Percentiles rank a stretch among this genome's conserved stretches.
phyloP scores from a whole-genome alignment of 2,329 filamentous ascomycete genomes.

The Calonectria montana region DNA sequence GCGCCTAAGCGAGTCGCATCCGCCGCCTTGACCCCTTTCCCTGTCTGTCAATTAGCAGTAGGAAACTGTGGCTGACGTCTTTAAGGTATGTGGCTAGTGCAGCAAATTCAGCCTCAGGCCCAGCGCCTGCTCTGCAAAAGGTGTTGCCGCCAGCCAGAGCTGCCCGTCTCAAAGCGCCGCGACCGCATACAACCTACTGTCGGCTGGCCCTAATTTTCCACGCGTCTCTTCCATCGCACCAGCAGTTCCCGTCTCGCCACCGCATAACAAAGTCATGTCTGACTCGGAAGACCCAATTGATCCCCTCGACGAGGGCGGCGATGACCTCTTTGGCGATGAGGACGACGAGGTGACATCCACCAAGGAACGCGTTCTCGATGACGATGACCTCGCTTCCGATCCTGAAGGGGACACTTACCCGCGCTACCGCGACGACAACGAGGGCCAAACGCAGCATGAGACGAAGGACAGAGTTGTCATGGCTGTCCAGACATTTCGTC shows the following conservation, averaged over 20 bases:
- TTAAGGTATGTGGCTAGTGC: slow-evolving; percentile 22
- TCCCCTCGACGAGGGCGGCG: slow-evolving; percentile 65
- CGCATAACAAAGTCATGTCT: slow-evolving; percentile 55
- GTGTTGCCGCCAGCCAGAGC: slow-evolving; percentile 5
- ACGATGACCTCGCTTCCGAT: slow-evolving; percentile 69
- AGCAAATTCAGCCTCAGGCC: slow-evolving; percentile 31
- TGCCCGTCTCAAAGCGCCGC: slow-evolving; percentile 24
- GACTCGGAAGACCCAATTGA: slow-evolving; percentile 67
- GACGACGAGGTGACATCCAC: slow-evolving; percentile 68
- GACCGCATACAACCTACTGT: slow-evolving; percentile 3
- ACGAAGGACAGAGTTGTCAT: slow-evolving; percentile 69
- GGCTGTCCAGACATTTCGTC: slow-evolving; percentile 74
- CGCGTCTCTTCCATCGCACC: neutral
- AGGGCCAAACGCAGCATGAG: slow-evolving; percentile 57
- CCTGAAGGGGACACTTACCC: slow-evolving; percentile 56
- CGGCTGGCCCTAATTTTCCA: slow-evolving; percentile 12
- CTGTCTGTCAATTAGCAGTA: neutral
- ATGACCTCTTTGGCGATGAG: slow-evolving; percentile 72
- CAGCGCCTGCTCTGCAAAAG: slow-evolving; percentile 1
- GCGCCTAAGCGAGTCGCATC: slow-evolving; percentile 25
- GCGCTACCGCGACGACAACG: slow-evolving; percentile 56
- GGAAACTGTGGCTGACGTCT: slow-evolving; percentile 24
- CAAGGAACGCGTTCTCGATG: slow-evolving; percentile 73
- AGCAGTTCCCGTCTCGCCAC: neutral
- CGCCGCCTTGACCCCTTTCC: slow-evolving; percentile 30